Conservation (phyloP, 1,284 basidiomycete species). For the Leccinum solheimii region DNA sequence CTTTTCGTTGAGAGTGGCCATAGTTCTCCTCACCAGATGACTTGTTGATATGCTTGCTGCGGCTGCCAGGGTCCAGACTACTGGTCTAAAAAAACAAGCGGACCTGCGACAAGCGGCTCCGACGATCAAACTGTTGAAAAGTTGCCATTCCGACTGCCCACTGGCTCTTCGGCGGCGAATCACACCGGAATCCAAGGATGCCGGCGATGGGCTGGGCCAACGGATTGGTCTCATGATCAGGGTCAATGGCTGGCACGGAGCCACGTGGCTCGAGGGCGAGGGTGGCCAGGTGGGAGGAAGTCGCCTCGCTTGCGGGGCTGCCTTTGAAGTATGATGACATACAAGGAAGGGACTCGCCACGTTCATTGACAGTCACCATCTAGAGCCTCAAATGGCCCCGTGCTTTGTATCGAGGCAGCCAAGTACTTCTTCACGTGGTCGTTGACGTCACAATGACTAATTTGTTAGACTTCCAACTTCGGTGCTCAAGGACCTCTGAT, state of each 20-base stretch:
- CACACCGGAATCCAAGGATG: background rate
- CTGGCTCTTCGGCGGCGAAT: background rate
- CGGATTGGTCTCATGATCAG: background rate
- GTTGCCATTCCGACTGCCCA: background rate
- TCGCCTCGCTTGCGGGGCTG: background rate
- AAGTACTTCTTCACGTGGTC: background rate
- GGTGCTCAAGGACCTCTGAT: background rate
- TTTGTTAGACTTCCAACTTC: background rate
- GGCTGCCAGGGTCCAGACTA: background rate
- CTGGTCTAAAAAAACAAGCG: background rate
- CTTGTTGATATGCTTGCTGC: background rate
- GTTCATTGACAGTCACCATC: background rate
- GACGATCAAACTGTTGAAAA: background rate
- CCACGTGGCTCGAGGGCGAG: background rate
- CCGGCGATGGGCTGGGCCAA: background rate
- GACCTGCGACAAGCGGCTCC: background rate
- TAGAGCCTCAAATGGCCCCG: background rate
- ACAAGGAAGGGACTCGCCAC: background rate
- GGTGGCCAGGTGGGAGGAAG: background rate
- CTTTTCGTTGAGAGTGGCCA: background rate
- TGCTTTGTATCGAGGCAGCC: background rate
- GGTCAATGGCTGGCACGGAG: background rate
- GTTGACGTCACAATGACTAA: background rate
- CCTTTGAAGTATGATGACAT: background rate
- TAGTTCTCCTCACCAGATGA: background rate